A percentile compares a stretch with the other conserved stretches of the same genome.
Conservation (phyloP, 108 stramenopile species). For the Aurantiochytrium sp. region DNA sequence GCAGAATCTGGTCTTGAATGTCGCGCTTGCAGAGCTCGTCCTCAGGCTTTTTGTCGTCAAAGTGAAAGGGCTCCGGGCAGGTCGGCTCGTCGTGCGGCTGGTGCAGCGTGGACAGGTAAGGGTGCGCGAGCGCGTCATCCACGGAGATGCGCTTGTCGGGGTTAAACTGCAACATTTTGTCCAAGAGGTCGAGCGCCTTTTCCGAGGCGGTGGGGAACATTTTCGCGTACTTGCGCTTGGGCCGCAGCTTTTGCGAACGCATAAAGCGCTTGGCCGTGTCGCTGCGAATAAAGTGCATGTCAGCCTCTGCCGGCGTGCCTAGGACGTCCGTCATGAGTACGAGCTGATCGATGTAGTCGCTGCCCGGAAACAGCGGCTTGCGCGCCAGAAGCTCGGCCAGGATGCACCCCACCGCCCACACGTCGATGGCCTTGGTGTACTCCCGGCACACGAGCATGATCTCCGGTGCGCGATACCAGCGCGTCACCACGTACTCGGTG, state of each 20-base stretch:
- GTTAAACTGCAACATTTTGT: constrained; percentile 65
- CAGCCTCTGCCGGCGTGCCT: constrained; percentile 71
- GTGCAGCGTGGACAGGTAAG: constrained; percentile 73
- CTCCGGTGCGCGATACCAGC: constrained; percentile 71
- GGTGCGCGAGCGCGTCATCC: constrained; percentile 63
- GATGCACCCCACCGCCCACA: constrained; percentile 55
- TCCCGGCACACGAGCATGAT: constrained; percentile 63
- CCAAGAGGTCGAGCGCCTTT: constrained; percentile 64
- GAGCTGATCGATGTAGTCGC: constrained; percentile 60
- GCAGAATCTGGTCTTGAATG: background rate
- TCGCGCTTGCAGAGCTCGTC: constrained; percentile 4
- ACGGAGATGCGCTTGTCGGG: constrained; percentile 65
- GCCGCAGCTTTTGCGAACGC: constrained; percentile 70
- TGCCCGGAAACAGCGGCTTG: constrained; percentile 61
- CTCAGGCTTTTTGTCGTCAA: background rate
- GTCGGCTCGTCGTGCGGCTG: constrained; percentile 60
- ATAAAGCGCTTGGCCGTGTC: constrained; percentile 84
- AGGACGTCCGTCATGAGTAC: constrained; percentile 34
- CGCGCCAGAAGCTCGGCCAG: constrained; percentile 53
- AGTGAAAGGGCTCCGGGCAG: constrained; percentile 22
- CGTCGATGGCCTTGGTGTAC: constrained; percentile 51
- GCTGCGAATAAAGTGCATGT: constrained; percentile 85
- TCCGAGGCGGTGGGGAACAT: constrained; percentile 43
- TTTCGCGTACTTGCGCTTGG: background rate
- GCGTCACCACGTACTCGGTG: constrained; percentile 66